Base-by-base conservation (phyloP, 2,329 filamentous ascomycete genomes). In the Xylariaceae sp. region DNA sequence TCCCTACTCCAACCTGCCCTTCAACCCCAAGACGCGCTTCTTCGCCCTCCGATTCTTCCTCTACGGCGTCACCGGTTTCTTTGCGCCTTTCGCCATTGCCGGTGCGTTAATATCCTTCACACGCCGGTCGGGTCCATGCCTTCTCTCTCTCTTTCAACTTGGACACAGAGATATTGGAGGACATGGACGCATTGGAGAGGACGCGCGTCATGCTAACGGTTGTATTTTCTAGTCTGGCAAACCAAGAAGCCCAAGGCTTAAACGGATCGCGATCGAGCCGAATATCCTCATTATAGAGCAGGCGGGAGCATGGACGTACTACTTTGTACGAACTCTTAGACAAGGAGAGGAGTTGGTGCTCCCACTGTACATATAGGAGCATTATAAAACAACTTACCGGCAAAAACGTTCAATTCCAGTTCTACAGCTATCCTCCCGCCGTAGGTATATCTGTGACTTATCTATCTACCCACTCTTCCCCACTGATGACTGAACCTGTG, bases 1-100 rank as follows among this genome's bases (percentile, higher is more conserved):
- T 63, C 89, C 92, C 70, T 88, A 90, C 76, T 86, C 82, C 80
- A 97, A 96, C 83, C 77, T 99, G 64, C 94, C 94, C 64, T 99
- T 99, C 85, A 95, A 99, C 82, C 88, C 94, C 65, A 81, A 89
- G 78, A 92, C 86, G 72, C 89, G 85, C 77, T 88, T 81, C 77
- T 99, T 99, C 73, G 83, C 78, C 64, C 60, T 89, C 66, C 81
- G 86, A 76, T 99, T 88, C 85, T 95, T 90, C 87, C 71, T 72
- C 61, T 94, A 88, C 79, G 71, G 73, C 67, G 70, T 67, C 66
- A 70, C 74, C 59, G 81, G 80, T 60, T 86, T 86, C 73, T 70
- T 76, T 65, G 68, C 77, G 54, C 85, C 85, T 63, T 85, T 87
- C 72, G 80, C 77, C 68, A 81, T 87, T 70, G 76, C 80, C 63